Evolutionary conservation across 805 yeast genomes (phyloP).

Genomic region (Metschnikowia bowlesiae): DNA sequence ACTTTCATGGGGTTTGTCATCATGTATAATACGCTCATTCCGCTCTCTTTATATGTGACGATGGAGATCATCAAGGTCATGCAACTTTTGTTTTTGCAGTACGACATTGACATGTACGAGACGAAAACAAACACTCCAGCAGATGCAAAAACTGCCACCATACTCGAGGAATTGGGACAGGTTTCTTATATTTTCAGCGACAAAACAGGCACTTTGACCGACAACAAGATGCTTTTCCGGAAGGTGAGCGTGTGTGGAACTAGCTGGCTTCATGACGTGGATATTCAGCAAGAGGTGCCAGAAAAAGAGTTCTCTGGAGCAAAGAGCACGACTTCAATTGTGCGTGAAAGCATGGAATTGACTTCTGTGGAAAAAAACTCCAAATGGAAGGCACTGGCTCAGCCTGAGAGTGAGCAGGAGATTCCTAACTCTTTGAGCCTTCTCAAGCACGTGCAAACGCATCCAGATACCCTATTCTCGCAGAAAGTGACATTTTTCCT

Average conservation of each 20-base stretch:
- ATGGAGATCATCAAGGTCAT: slow-evolving; percentile 92
- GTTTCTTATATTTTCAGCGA: slow-evolving; percentile 93
- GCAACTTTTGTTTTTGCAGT: slow-evolving; percentile 76
- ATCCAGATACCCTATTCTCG: slow-evolving; percentile 69
- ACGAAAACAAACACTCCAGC: slow-evolving; percentile 81
- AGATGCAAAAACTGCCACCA: slow-evolving; percentile 91
- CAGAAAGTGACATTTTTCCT: slow-evolving; percentile 74
- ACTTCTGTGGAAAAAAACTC: slow-evolving; percentile 20
- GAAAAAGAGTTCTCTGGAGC: neutral
- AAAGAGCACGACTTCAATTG: slow-evolving; percentile 30
- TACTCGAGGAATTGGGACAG: slow-evolving; percentile 94
- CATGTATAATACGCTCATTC: slow-evolving; percentile 96
- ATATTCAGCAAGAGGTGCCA: slow-evolving; percentile 15
- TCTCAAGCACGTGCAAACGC: slow-evolving; percentile 60
- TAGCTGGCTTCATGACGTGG: slow-evolving; percentile 82
- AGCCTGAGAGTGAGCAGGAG: slow-evolving; percentile 39
- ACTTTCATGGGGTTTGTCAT: slow-evolving; percentile 93
- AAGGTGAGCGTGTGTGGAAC: slow-evolving; percentile 84
- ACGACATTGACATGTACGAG: slow-evolving; percentile 95
- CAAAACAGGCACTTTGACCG: slow-evolving; percentile 96
- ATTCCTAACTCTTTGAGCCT: slow-evolving; percentile 56
- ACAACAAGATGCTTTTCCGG: slow-evolving; percentile 87
- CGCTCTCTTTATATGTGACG: slow-evolving; percentile 89
- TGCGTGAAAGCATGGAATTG: slow-evolving; percentile 31
- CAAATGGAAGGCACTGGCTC: slow-evolving; percentile 48